Base-by-base conservation (phyloP, 1,284 basidiomycete genomes). In the Coniferiporia weirii region DNA sequence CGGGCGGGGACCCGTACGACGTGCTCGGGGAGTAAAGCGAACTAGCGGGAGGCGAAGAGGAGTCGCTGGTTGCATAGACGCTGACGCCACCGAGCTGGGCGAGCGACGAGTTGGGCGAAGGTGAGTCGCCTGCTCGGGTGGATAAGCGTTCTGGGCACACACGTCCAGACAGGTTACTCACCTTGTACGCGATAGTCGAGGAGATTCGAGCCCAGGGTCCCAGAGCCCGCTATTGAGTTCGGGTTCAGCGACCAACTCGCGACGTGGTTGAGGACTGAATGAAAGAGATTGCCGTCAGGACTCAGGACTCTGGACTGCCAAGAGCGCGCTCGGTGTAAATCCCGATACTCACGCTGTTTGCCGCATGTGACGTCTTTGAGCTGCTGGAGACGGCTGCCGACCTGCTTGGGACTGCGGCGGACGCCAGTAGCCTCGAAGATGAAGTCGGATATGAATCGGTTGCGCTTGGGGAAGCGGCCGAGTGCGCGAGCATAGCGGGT, bases 351-450 rank as follows among this genome's bases (percentile, higher is more conserved):
- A 87, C 85, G 74, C 67, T 79, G 75, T 67, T 84, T 84, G 46
- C 83, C 84, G 50, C 83, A 81, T 63, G 79, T 78, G 3, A 84
- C 84, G 69, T 87, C 84, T 65, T 85, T 74, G 53, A 88, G 76
- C 65, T 88, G 85, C 68, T 89, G 86, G 38, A 88, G 75, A 54
- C 85, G 84, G 66, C 83, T 86, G 52, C 85, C 86, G 46, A 88
- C 85, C 70, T 88, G 86, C 68, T 88, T 88, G 35, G 85, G 79
- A 9, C 83, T 84, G 62, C 85, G 77, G 60, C 76, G 75, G 66
- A 83, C 79, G 40, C 85, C 84, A 1, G 85, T 88, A 61, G 76
- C 77, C 46, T 76, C 74, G 66, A 75, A 79, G 66, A 88, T 87
- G 70, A 84, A 83, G 63, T 87, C 83, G 47, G 85, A 84, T 64